phyloP scores from a whole-genome alignment of 106 monocot genomes.

The Amphibolis antarctica region DNA sequence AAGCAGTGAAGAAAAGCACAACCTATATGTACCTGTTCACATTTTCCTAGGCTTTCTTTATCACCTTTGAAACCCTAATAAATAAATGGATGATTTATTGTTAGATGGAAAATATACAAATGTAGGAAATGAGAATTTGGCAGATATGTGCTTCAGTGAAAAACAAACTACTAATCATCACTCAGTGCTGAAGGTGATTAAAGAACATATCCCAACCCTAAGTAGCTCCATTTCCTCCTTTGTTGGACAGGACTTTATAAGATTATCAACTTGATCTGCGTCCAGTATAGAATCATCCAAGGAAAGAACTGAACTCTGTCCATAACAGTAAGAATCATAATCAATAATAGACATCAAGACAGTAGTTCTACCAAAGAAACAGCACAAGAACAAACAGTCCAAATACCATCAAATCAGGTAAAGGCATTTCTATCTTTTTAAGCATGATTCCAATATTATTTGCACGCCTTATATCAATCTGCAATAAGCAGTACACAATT shows the following conservation, averaged over 20 bases:
- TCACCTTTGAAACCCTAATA: conserved; percentile 60
- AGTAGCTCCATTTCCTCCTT: conserved; percentile 91
- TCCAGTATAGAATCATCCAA: conserved; percentile 86
- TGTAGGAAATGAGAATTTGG: background rate
- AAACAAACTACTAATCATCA: background rate
- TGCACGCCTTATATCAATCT: conserved; percentile 84
- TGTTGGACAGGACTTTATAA: conserved; percentile 90
- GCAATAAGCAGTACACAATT: conserved; percentile 14
- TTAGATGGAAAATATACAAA: background rate
- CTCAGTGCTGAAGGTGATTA: background rate
- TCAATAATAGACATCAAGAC: background rate
- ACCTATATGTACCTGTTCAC: conserved; percentile 65
- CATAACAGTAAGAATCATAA: conserved; percentile 3
- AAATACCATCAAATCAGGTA: conserved; percentile 89
- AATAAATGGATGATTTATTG: conserved; percentile 4
- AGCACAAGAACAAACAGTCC: no score
- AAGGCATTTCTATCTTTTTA: conserved; percentile 84
- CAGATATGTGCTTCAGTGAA: no score
- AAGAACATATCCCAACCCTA: conserved; percentile 33
- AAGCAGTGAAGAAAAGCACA: background rate
- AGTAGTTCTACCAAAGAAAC: no score
- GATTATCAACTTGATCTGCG: conserved; percentile 85
- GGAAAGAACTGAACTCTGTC: conserved; percentile 71
- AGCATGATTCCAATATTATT: conserved; percentile 98
- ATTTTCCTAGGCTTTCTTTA: conserved; percentile 80